Percentiles rank a stretch among this genome's conserved stretches.
These are phyloP conservation scores for Yamadazyma nakazawae DNA, from an alignment of 805 yeast species.

Conservation along the genomic window DNA sequence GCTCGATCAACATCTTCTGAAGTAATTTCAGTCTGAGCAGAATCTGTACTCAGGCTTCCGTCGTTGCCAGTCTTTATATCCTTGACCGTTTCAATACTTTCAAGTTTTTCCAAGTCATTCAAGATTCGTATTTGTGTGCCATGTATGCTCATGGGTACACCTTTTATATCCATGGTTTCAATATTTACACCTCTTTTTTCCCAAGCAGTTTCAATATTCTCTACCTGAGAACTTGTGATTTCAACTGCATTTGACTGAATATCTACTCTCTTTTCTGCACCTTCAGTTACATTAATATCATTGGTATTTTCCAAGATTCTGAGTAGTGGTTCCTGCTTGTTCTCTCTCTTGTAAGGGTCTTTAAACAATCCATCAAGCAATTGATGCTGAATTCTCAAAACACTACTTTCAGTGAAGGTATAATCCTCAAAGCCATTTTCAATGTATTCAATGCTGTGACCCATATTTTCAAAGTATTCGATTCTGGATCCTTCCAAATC, in stretches of 20 bases:
- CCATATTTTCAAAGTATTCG: background rate
- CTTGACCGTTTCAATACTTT: background rate
- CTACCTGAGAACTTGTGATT: background rate
- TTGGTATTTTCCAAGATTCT: background rate
- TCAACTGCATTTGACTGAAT: background rate
- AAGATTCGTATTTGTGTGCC: background rate
- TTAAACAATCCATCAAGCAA: background rate
- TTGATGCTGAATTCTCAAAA: background rate
- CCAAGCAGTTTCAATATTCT: background rate
- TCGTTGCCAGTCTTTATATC: background rate
- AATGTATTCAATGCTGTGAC: conserved; percentile 2
- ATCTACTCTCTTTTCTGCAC: background rate
- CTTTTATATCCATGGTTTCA: background rate
- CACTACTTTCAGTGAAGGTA: background rate
- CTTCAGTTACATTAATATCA: background rate
- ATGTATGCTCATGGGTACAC: background rate
- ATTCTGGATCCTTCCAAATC: conserved; percentile 6
- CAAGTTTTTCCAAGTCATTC: background rate
- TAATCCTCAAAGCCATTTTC: conserved; percentile 10
- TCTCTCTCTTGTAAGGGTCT: background rate
- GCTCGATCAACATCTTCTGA: background rate
- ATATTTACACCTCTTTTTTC: background rate
- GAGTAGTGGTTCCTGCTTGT: background rate
- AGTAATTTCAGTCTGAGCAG: background rate
- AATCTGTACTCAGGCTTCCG: background rate